Evolutionary conservation across 2,329 filamentous ascomycete species (phyloP).

Genomic region (Alternaria panax): DNA sequence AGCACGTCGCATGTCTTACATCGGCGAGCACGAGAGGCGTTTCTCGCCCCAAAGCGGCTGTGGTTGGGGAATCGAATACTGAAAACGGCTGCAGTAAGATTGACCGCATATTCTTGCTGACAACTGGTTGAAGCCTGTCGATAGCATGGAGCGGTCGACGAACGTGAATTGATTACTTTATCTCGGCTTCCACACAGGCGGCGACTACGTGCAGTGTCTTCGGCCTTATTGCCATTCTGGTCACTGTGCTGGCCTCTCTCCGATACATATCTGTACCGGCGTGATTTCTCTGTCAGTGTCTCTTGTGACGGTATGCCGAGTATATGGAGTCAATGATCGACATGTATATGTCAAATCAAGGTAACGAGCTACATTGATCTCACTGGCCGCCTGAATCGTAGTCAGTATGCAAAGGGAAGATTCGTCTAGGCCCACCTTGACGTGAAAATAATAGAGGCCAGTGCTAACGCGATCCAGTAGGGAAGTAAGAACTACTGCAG

Average conservation of each 20-base stretch:
- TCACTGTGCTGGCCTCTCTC: background rate
- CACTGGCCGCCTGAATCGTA: background rate
- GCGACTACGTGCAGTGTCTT: background rate
- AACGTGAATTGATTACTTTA: background rate
- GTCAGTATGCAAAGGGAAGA: background rate
- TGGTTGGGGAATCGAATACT: background rate
- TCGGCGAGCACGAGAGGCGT: background rate
- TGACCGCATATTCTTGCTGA: slow-evolving; percentile 2
- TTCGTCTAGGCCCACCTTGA: background rate
- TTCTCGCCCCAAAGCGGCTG: background rate
- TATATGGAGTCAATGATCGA: background rate
- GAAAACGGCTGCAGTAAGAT: background rate
- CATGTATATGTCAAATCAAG: background rate
- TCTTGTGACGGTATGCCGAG: background rate
- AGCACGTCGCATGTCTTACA: background rate
- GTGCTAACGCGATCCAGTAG: background rate
- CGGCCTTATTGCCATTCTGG: background rate
- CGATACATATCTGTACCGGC: background rate
- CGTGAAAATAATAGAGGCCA: background rate
- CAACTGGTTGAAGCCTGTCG: background rate
- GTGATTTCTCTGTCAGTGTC: background rate
- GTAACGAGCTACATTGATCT: background rate
- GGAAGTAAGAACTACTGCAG: background rate
- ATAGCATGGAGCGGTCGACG: background rate
- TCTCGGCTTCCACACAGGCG: background rate